Evolutionary conservation across 441 rosid species (phyloP), one percentile per base, ranked within the genome.

Genomic region (Capsella rubella): DNA sequence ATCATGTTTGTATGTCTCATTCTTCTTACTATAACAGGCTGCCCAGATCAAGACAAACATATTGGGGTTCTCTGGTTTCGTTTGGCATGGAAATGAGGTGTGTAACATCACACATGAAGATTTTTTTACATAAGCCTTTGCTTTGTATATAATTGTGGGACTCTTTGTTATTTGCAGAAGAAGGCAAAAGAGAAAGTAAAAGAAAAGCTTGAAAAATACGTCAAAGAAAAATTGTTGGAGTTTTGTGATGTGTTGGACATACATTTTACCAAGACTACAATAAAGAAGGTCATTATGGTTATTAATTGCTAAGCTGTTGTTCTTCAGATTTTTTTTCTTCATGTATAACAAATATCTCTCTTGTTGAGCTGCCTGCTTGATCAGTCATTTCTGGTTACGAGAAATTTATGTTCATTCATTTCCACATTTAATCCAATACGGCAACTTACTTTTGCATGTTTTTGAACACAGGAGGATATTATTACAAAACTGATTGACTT

Each of bases 81-180:
- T 89, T 52, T 95, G 97, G 97, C 97, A 78, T 83, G 96, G 84
- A 60, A 84, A 95, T 74, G 97, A 90, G 99, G 99, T 92, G 80
- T 12, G 72, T 10, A 50, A 42, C 15, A 55, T 64, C 37, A 71
- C 35, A 11, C n/a, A 31, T 57, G n/a, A 47, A 40, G 6, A 27
- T 64, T 70, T 10, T 25, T 51, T 57, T 71, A 40, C 16, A 11
- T 45, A 39, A 49, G 57, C 34, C 27, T 53, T 42, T 64, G 14
- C 18, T 42, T 43, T 2, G 53, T 65, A 2, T 42, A 50, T 64
- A 77, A 50, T 65, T 21, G n/a, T 49, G 57, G 53, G 52, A 15
- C 28, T 58, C 57, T 71, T 51, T 42, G 49, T 56, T 71, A 34
- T 71, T 65, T 79, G 68, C 88, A 95, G 99, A 95, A 89, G 82